These are phyloP conservation scores for Citrus sinensis DNA, from an alignment of 345 rosid genomes.

Conservation along the genomic window DVS_A1.0 CM039163.1:18083001-18083500, in stretches of 20 bases:
- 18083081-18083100: not conserved
- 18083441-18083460: not conserved
- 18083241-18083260: slow-evolving; percentile 80
- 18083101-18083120: not conserved
- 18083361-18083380: slow-evolving; percentile 99
- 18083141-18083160: not conserved
- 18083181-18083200: not conserved
- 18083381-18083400: slow-evolving; percentile 90
- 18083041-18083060: not conserved
- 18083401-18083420: slow-evolving; percentile 52
- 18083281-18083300: slow-evolving; percentile 94
- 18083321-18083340: slow-evolving; percentile 95
- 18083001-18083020: not conserved
- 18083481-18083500: not conserved
- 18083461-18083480: not conserved
- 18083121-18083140: not conserved
- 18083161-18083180: not conserved
- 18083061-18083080: not conserved
- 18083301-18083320: slow-evolving; percentile 87
- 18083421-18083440: slow-evolving; percentile 62
- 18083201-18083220: slow-evolving; percentile 12
- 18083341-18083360: slow-evolving; percentile 96
- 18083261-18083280: slow-evolving; percentile 96
- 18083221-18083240: slow-evolving; percentile 47
- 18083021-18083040: not conserved